These are phyloP conservation scores for Steccherinum ochraceum DNA, from an alignment of 768 basidiomycete genomes.

Conservation along the genomic window DNA sequence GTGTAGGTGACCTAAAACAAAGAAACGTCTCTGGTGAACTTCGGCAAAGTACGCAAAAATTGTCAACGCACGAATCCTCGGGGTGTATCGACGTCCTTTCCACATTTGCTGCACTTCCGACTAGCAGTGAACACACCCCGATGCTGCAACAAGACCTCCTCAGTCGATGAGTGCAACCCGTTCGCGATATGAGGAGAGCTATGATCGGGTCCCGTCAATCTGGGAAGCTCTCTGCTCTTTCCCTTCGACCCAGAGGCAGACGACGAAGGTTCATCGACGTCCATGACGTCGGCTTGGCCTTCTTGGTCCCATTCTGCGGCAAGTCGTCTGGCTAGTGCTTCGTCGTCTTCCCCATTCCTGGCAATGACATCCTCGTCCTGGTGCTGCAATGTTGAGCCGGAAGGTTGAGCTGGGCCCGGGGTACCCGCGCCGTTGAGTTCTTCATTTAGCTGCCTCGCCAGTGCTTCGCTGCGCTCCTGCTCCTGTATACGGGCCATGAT, in stretches of 20 bases:
- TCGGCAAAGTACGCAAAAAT: neutral
- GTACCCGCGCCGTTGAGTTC: conserved; percentile 23
- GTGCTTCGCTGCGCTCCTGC: conserved; percentile 36
- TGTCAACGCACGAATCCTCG: conserved; percentile 35
- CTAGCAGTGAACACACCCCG: conserved; percentile 30
- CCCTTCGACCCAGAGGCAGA: no score
- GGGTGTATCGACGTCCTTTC: conserved; percentile 28
- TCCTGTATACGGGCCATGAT: conserved; percentile 36
- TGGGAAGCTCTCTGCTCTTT: no score
- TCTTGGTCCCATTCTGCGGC: conserved; percentile 33
- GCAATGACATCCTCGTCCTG: neutral
- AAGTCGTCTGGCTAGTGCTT: conserved; percentile 31
- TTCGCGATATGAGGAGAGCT: no score
- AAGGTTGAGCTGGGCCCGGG: no score
- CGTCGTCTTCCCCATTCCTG: conserved; percentile 3
- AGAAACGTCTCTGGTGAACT: conserved; percentile 19
- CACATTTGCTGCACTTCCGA: conserved; percentile 33
- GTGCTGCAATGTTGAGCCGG: no score
- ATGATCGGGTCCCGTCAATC: no score
- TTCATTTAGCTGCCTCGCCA: conserved; percentile 30
- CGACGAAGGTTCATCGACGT: neutral
- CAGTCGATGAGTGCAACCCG: no score
- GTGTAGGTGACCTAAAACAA: conserved; percentile 24
- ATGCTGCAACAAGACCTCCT: conserved; percentile 11
- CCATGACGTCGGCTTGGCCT: conserved; percentile 5